Conservation (phyloP, 768 basidiomycete species). For the Russula sp. region DNA sequence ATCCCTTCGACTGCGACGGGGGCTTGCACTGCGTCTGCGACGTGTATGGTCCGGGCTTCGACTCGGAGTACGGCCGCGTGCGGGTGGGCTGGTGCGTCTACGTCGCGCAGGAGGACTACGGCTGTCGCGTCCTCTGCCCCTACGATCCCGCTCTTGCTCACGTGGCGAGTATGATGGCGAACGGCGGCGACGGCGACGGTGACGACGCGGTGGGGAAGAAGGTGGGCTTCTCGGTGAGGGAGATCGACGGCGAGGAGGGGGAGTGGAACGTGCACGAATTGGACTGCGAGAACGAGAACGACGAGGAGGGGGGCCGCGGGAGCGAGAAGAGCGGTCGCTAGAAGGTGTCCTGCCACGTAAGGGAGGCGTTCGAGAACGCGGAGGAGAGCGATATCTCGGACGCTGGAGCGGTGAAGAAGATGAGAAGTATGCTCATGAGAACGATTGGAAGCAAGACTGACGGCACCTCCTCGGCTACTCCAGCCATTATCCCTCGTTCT, state of each 20-base stretch:
- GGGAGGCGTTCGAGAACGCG: constrained; percentile 38
- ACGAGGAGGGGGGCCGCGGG: constrained; percentile 42
- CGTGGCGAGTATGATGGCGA: constrained; percentile 52
- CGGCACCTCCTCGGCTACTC: constrained; percentile 64
- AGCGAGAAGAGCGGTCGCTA: constrained; percentile 40
- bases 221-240: constrained; percentile 24
- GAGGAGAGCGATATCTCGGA: constrained; percentile 46
- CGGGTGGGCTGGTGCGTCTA: constrained; percentile 33
- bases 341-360: constrained; percentile 36
- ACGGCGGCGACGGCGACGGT: constrained; percentile 44
- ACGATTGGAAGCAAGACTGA: constrained; percentile 33
- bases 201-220: constrained; percentile 34
- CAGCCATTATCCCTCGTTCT: constrained; percentile 58
- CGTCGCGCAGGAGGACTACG: constrained; percentile 51
- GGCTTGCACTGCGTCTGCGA: constrained; percentile 48
- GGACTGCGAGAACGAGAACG: constrained; percentile 34
- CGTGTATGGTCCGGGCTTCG: constrained; percentile 38
- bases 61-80: constrained; percentile 38
- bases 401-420: constrained; percentile 38
- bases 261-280: constrained; percentile 27
- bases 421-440: constrained; percentile 28
- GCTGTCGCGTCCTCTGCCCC: constrained; percentile 39
- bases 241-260: constrained; percentile 31
- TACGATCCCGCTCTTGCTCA: constrained; percentile 35
- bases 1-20: constrained; percentile 32